Conservation (phyloP, 2,329 filamentous ascomycete genomes). For the Trichoderma brevicompactum region DNA sequence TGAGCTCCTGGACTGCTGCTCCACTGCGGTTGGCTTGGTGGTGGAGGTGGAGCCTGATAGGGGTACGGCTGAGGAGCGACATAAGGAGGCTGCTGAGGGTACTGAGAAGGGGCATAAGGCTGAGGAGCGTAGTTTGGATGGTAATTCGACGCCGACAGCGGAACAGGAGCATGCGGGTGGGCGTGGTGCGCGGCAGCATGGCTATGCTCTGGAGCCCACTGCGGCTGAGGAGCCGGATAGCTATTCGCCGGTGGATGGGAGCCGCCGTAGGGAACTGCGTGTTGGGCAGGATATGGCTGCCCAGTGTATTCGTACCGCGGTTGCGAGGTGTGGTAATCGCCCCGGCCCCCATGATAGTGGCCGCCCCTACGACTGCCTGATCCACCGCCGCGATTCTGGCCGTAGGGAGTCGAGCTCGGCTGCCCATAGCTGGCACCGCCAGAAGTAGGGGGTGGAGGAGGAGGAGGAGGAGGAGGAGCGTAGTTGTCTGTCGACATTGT, state of each 20-base stretch:
- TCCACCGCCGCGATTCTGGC: slow-evolving; percentile 46
- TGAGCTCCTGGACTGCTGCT: slow-evolving; percentile 41
- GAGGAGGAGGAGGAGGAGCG: slow-evolving; percentile 52
- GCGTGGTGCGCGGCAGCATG: slow-evolving; percentile 44
- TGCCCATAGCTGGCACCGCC: slow-evolving; percentile 46
- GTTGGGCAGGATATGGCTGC: slow-evolving; percentile 44
- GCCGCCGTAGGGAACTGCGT: slow-evolving; percentile 38
- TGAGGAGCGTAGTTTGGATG: slow-evolving; percentile 64
- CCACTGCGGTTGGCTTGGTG: slow-evolving; percentile 44
- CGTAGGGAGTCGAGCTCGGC: slow-evolving; percentile 45
- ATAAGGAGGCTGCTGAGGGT: slow-evolving; percentile 52
- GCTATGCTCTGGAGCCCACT: slow-evolving; percentile 48
- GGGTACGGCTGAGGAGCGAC: slow-evolving; percentile 46
- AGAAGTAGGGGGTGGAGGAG: slow-evolving; percentile 48
- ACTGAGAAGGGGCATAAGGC: slow-evolving; percentile 51
- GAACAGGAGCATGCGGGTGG: slow-evolving; percentile 52
- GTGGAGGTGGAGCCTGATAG: slow-evolving; percentile 45
- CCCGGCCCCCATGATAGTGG: slow-evolving; percentile 45
- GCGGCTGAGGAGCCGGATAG: slow-evolving; percentile 48
- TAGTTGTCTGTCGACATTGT: slow-evolving; percentile 58
- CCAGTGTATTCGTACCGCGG: slow-evolving; percentile 51
- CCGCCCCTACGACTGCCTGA: slow-evolving; percentile 45
- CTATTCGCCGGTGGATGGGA: slow-evolving; percentile 44
- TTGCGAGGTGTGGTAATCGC: slow-evolving; percentile 48
- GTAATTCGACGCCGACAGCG: slow-evolving; percentile 59